A percentile compares a stretch with the other conserved stretches of the same genome.
These are phyloP conservation scores for Keqinozyma sinolaborantium DNA, from an alignment of 1,139 yeast species.

Conservation along the genomic window DNA sequence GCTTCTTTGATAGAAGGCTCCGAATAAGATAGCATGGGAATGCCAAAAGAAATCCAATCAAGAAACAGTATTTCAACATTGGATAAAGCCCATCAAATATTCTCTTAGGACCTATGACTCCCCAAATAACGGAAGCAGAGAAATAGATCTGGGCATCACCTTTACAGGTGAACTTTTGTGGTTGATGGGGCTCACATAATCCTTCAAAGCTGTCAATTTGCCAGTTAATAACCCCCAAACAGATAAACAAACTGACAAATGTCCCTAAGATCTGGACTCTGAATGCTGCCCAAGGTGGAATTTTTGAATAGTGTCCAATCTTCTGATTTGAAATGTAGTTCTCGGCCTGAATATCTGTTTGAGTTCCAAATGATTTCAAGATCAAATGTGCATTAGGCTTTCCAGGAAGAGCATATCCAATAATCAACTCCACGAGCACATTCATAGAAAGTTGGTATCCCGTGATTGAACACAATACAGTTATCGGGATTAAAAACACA, in stretches of 20 bases:
- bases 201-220: constrained; percentile 32
- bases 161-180: constrained; percentile 48
- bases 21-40: constrained; percentile 39
- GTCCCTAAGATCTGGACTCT: constrained; percentile 50
- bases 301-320: constrained; percentile 54
- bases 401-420: constrained; percentile 63
- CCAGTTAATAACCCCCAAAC: constrained; percentile 54
- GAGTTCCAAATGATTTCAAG: constrained; percentile 55
- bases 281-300: constrained; percentile 59
- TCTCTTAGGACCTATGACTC: constrained; percentile 57
- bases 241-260: constrained; percentile 36
- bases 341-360: constrained; percentile 57
- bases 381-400: constrained; percentile 57
- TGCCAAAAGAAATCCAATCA: constrained; percentile 50
- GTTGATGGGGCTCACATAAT: constrained; percentile 31
- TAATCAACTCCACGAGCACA: constrained; percentile 55
- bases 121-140: constrained; percentile 60
- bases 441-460: constrained; percentile 52
- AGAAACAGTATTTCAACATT: constrained; percentile 45
- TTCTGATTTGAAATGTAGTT: constrained; percentile 52
- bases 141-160: constrained; percentile 40
- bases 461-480: constrained; percentile 43
- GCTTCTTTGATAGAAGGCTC: constrained; percentile 25
- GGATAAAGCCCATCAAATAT: constrained; percentile 49
- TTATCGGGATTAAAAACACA: constrained; percentile 50